These are phyloP conservation scores for Cicer pinnatifidum DNA, from an alignment of 306 rosid species.

Conservation along the genomic window DNA sequence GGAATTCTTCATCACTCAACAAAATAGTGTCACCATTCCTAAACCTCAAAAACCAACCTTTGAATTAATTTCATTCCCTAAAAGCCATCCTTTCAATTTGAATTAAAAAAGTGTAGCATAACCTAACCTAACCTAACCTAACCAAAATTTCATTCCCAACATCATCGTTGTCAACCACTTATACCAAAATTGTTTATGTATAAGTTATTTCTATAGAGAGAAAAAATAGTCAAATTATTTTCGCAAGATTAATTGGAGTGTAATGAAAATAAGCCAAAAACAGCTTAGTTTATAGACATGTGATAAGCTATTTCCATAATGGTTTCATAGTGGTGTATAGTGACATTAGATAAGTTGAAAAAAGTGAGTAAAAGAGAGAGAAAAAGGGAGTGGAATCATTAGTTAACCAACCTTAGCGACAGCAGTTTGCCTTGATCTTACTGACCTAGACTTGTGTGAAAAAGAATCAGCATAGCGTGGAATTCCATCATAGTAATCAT, in stretches of 20 bases:
- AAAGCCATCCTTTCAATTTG: conserved; percentile 10
- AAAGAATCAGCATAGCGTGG: conserved; percentile 63
- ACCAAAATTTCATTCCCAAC: conserved; percentile 37
- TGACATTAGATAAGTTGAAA: too few relatives aligned
- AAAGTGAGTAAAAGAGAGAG: too few relatives aligned
- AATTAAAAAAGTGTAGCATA: conserved; percentile 30
- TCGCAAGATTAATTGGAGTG: too few relatives aligned
- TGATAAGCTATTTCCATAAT: too few relatives aligned
- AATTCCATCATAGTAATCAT: conserved; percentile 83
- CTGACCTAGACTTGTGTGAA: conserved; percentile 69
- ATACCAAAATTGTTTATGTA: too few relatives aligned
- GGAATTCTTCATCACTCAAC: conserved; percentile 24
- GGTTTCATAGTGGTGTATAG: too few relatives aligned
- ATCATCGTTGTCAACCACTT: conserved; percentile 27
- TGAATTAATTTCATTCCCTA: conserved; percentile 21
- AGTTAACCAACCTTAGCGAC: conserved; percentile 69
- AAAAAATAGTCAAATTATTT: too few relatives aligned
- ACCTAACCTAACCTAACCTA: conserved; percentile 7
- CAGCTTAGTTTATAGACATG: too few relatives aligned
- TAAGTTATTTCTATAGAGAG: too few relatives aligned
- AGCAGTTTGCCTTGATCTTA: conserved; percentile 64
- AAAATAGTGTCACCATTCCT: background rate
- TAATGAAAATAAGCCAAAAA: too few relatives aligned
- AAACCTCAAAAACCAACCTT: conserved; percentile 21
- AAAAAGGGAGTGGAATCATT: background rate